Evolutionary conservation across 768 basidiomycete genomes (phyloP), one percentile per base, ranked within the genome.

Genomic region (Xanthoconium stramineum): DNA sequence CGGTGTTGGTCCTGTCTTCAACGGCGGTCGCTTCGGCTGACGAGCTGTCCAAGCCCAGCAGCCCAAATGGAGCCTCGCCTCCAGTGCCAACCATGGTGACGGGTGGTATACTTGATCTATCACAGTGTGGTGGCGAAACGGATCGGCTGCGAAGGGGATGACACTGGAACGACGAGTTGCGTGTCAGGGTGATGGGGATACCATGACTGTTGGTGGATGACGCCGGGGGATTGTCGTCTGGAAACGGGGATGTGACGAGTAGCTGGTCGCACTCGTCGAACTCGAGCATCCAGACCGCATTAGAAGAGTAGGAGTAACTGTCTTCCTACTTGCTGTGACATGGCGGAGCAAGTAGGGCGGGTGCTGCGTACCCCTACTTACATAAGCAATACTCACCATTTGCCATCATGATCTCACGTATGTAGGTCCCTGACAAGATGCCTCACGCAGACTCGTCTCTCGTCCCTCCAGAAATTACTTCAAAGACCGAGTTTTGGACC

Each of bases 361-460:
- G 6, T 24, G 46, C 32, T 52, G 47, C 20, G 37, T 29, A 57
- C 3, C 53, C 30, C 12, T 29, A 9, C 52, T 60, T 57, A 61
- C 48, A 49, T 61, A 62, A 62, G 37, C 45, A 17, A 24, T 28
- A 47, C 56, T 37, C 56, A 47, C 19, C 15, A n/a, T 1, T 13
- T 28, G 24, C n/a, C n/a, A n/a, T n/a, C n/a, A n/a, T 24, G 24
- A 38, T 14, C 37, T 38, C 36, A 30, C 19, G 17, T 4, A 24
- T 24, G 24, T 24, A 24, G 24, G 24, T 24, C 24, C 11, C 28
- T 15, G 51, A 30, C 89, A 15, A 37, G 39, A 93, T 93, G 91
- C 87, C 85, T 19, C 92, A 94, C 75, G 91, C 93, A 55, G 92
- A 94, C 67, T 77, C 85, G 12, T 85, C 88, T 1, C 70, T 85